Conservation (phyloP, 352 stramenopile species). For the Globisporangium nagaii region DNA sequence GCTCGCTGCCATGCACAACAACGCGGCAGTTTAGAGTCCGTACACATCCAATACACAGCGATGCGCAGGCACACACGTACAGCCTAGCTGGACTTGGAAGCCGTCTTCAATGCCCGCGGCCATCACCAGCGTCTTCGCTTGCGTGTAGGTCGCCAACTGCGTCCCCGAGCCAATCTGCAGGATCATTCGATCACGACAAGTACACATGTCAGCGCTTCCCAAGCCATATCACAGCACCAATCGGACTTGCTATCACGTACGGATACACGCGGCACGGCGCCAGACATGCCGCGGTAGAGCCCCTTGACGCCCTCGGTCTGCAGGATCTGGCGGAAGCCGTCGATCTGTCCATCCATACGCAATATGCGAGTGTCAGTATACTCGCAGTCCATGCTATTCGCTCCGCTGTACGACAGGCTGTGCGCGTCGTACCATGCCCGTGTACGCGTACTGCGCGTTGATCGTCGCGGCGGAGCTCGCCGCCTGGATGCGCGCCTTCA, state of each 20-base stretch:
- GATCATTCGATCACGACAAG: background rate
- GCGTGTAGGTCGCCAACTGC: conserved; percentile 82
- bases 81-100: conserved; percentile 69
- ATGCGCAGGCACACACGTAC: conserved; percentile 38
- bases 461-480: conserved; percentile 66
- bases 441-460: conserved; percentile 83
- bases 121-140: conserved; percentile 79
- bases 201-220: background rate
- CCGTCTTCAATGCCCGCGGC: conserved; percentile 69
- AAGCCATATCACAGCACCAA: too few species aligned
- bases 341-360: conserved; percentile 30
- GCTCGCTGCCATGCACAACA: conserved; percentile 37
- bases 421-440: conserved; percentile 67
- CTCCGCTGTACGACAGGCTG: too few species aligned
- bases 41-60: too few species aligned
- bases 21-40: background rate
- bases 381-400: too few species aligned
- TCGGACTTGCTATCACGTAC: too few species aligned
- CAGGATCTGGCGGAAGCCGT: conserved; percentile 76
- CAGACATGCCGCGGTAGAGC: conserved; percentile 69
- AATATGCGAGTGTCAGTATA: background rate
- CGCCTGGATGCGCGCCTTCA: conserved; percentile 82
- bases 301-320: conserved; percentile 60
- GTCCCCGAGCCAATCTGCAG: conserved; percentile 75
- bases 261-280: conserved; percentile 70